A percentile compares a stretch with the other conserved stretches of the same genome.
Conservation (phyloP, 2,329 filamentous ascomycete genomes). For the Ophiocordyceps robertsii region DNA sequence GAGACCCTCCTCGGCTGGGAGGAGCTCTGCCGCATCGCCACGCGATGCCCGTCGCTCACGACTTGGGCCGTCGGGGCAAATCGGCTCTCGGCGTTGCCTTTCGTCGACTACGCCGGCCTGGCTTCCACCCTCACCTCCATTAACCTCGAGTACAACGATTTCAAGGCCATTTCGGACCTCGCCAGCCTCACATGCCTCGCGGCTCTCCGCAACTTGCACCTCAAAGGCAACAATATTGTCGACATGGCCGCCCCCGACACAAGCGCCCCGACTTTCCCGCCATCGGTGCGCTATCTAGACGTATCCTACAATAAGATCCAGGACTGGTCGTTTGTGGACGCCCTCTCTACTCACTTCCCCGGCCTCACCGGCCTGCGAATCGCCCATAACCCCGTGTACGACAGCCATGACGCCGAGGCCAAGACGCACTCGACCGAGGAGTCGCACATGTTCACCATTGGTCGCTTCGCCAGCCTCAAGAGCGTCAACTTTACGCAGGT, state of each 20-base stretch:
- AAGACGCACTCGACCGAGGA: slow-evolving; percentile 52
- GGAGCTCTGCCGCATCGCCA: slow-evolving; percentile 41
- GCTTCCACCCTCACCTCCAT: slow-evolving; percentile 44
- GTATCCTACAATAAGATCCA: slow-evolving; percentile 58
- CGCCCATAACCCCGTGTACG: slow-evolving; percentile 75
- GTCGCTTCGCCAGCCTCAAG: slow-evolving; percentile 54
- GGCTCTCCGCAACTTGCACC: slow-evolving; percentile 45
- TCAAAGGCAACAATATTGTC: slow-evolving; percentile 66
- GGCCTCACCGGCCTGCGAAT: slow-evolving; percentile 63
- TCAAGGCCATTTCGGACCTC: slow-evolving; percentile 45
- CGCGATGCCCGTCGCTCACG: slow-evolving; percentile 37
- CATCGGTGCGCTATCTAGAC: slow-evolving; percentile 50
- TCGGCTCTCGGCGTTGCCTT: slow-evolving; percentile 38
- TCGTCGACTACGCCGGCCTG: slow-evolving; percentile 24
- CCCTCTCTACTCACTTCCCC: slow-evolving; percentile 55
- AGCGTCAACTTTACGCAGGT: slow-evolving; percentile 64
- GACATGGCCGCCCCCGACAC: slow-evolving; percentile 16
- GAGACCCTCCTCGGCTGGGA: slow-evolving; percentile 55
- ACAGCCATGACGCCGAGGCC: slow-evolving; percentile 30
- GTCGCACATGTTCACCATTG: slow-evolving; percentile 78
- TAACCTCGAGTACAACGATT: slow-evolving; percentile 60
- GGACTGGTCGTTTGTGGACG: slow-evolving; percentile 62
- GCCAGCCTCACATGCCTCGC: slow-evolving; percentile 35
- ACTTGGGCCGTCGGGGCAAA: slow-evolving; percentile 43
- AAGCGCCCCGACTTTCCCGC: slow-evolving; percentile 33